Percentiles rank a stretch among this genome's conserved stretches.
Evolutionary conservation across 768 basidiomycete genomes (phyloP).

Genomic region (Paxillus rubicundulus): DNA sequence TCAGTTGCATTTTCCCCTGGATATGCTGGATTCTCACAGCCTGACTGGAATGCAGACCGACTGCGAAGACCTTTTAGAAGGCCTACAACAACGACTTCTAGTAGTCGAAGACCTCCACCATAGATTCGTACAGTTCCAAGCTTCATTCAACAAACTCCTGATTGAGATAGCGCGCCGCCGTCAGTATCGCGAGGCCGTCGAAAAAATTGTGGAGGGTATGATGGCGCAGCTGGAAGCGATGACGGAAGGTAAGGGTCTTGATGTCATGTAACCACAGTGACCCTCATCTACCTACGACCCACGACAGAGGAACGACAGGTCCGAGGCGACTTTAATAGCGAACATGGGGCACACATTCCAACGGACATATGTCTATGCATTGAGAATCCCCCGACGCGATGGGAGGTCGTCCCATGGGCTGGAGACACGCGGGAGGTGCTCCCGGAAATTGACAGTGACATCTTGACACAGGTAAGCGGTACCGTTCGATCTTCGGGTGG

Average conservation of each 20-base stretch:
- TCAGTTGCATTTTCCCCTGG: conserved; percentile 25
- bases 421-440: conserved; percentile 56
- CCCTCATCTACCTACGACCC: neutral
- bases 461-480: conserved; percentile 51
- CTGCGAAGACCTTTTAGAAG: conserved; percentile 50
- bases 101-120: conserved; percentile 64
- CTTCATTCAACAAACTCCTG: conserved; percentile 70
- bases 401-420: conserved; percentile 60
- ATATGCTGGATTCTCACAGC: neutral
- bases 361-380: conserved; percentile 79
- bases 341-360: conserved; percentile 72
- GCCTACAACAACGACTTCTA: conserved; percentile 58
- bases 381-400: conserved; percentile 69
- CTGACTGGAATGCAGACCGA: conserved; percentile 37
- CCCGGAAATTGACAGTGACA: conserved; percentile 59
- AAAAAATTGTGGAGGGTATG: conserved; percentile 66
- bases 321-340: conserved; percentile 67
- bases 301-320: conserved; percentile 61
- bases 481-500: neutral
- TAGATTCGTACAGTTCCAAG: conserved; percentile 66
- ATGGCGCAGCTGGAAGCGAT: conserved; percentile 59
- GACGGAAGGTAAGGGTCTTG: conserved; percentile 52
- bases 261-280: neutral
- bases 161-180: conserved; percentile 69
- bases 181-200: conserved; percentile 63